These are phyloP conservation scores for Silene conica DNA, from an alignment of 148 eudicot species.

Conservation along the genomic window DNA sequence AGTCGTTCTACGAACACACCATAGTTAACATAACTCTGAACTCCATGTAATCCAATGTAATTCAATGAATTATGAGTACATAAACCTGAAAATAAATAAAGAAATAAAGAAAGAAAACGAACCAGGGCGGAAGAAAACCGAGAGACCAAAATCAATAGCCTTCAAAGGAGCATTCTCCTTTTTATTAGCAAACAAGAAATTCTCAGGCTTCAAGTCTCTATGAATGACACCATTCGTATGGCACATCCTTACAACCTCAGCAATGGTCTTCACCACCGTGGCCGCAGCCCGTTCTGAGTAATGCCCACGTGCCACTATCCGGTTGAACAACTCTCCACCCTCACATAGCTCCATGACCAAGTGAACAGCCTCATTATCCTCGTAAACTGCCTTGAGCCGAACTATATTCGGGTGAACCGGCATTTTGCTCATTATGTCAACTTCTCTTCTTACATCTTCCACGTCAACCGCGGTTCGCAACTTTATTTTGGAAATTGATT, in stretches of 20 bases:
- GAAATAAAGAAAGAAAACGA: not conserved
- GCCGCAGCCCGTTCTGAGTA: constrained; percentile 77
- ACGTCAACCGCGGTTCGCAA: too few relatives aligned
- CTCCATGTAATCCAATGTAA: too few relatives aligned
- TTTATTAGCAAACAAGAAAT: constrained; percentile 72
- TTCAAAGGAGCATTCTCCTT: constrained; percentile 61
- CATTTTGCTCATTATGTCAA: too few relatives aligned
- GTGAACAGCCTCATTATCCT: constrained; percentile 70
- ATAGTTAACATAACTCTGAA: too few relatives aligned
- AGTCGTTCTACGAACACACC: too few relatives aligned
- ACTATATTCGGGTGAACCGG: constrained; percentile 56
- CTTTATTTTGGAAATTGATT: too few relatives aligned
- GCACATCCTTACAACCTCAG: constrained; percentile 69
- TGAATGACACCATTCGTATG: constrained; percentile 71
- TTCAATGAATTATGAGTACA: too few relatives aligned
- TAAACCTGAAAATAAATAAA: too few relatives aligned
- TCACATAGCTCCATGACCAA: constrained; percentile 79
- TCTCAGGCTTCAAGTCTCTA: constrained; percentile 76
- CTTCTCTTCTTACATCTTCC: too few relatives aligned
- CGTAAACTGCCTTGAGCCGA: constrained; percentile 51
- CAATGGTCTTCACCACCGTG: constrained; percentile 47
- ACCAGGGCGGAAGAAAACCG: constrained; percentile 76
- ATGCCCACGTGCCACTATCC: constrained; percentile 77
- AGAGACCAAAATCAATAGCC: constrained; percentile 79
- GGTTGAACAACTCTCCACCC: constrained; percentile 68